A percentile compares a stretch with the other conserved stretches of the same genome.
Evolutionary conservation across 1,284 basidiomycete genomes (phyloP).

Genomic region (Irpex sp.): DNA sequence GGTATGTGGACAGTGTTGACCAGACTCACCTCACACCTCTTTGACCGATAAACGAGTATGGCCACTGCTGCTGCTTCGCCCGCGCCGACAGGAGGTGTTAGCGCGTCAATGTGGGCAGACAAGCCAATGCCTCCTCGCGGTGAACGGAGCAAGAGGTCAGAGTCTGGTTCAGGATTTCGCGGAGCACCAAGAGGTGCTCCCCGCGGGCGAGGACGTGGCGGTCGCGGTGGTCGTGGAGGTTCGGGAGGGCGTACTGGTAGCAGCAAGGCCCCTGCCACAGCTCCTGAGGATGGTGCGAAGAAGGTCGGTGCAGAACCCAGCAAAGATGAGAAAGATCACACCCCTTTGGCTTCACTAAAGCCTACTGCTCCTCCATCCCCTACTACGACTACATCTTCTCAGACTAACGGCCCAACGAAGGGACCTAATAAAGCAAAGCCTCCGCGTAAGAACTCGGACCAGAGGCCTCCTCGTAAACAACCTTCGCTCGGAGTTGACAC

Average conservation of each 20-base stretch:
- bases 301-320: constrained; percentile 10
- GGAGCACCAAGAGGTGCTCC: constrained; percentile 24
- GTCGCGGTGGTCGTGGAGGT: constrained; percentile 31
- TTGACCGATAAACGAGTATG: constrained; percentile 11
- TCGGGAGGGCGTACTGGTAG: constrained; percentile 31
- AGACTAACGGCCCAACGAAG: constrained; percentile 7
- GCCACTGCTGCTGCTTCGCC: constrained; percentile 19
- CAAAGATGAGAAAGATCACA: not conserved
- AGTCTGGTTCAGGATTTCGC: constrained; percentile 48
- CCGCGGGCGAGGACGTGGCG: constrained; percentile 24
- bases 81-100: constrained; percentile 19
- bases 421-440: constrained; percentile 17
- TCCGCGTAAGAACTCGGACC: constrained; percentile 23
- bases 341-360: constrained; percentile 29
- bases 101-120: constrained; percentile 23
- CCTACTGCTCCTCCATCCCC: constrained; percentile 27
- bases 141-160: constrained; percentile 42
- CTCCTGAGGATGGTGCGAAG: constrained; percentile 10
- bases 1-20: not conserved
- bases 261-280: constrained; percentile 20
- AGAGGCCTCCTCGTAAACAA: constrained; percentile 20
- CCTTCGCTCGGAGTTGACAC: constrained; percentile 20
- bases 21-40: not conserved
- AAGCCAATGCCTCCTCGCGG: constrained; percentile 26
- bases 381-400: constrained; percentile 6